These are phyloP conservation scores for Astragalus membranaceus DNA, from an alignment of 306 rosid genomes.

Conservation along the genomic window DNA sequence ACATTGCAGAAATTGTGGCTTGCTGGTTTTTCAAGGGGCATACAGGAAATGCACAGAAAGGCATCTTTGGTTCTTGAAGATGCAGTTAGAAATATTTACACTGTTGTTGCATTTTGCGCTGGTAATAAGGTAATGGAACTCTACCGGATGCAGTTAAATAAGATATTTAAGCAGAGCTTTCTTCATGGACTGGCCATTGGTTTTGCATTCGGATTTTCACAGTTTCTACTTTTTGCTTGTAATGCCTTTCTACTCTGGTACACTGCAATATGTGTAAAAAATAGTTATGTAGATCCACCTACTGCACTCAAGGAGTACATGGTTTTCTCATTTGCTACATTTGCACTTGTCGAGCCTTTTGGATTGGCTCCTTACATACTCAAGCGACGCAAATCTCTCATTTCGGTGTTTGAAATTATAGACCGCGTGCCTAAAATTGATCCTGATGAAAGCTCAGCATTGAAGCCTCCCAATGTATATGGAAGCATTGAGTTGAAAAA, in stretches of 20 bases:
- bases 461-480: slow-evolving; percentile 92
- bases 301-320: slow-evolving; percentile 91
- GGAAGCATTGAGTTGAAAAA: slow-evolving; percentile 95
- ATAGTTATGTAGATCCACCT: slow-evolving; percentile 29
- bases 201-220: slow-evolving; percentile 92
- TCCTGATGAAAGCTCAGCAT: slow-evolving; percentile 81
- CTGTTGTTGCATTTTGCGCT: slow-evolving; percentile 98
- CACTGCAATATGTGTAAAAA: slow-evolving; percentile 58
- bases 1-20: slow-evolving; percentile 93
- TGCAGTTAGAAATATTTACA: slow-evolving; percentile 97
- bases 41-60: slow-evolving; percentile 99
- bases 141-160: slow-evolving; percentile 83
- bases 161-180: slow-evolving; percentile 86
- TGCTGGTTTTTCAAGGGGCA: slow-evolving; percentile 98
- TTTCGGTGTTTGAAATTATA: slow-evolving; percentile 95
- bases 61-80: slow-evolving; percentile 99
- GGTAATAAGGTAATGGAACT: slow-evolving; percentile 99
- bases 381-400: slow-evolving; percentile 95
- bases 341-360: slow-evolving; percentile 98
- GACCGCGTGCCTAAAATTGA: slow-evolving; percentile 94
- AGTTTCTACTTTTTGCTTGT: slow-evolving; percentile 95
- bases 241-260: slow-evolving; percentile 99
- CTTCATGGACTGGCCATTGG: slow-evolving; percentile 97
- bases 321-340: slow-evolving; percentile 97
- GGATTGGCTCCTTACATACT: slow-evolving; percentile 99